Evolutionary conservation across 2,329 filamentous ascomycete genomes (phyloP).

Genomic region (Ceratocystis colombiana): DNA sequence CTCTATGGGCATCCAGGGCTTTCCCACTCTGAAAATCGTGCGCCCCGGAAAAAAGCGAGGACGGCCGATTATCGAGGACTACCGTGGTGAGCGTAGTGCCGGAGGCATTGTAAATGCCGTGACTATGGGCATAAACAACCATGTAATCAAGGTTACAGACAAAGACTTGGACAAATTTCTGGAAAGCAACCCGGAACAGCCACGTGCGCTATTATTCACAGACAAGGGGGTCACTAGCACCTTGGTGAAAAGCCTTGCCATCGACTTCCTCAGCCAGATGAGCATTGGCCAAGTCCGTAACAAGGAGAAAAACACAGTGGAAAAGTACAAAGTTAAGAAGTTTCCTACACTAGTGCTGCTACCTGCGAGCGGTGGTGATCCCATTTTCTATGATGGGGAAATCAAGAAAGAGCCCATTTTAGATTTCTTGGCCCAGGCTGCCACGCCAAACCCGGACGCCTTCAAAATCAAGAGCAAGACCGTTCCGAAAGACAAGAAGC

Average conservation of each 20-base stretch:
- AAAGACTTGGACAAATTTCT: slow-evolving; percentile 70
- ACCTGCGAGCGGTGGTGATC: slow-evolving; percentile 57
- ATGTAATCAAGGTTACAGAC: slow-evolving; percentile 72
- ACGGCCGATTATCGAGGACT: slow-evolving; percentile 78
- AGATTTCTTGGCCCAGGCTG: slow-evolving; percentile 70
- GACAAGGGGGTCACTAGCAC: slow-evolving; percentile 84
- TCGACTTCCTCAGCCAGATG: slow-evolving; percentile 78
- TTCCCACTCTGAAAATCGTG: slow-evolving; percentile 91
- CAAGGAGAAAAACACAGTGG: slow-evolving; percentile 63
- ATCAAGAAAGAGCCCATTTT: slow-evolving; percentile 76
- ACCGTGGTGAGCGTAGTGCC: slow-evolving; percentile 72
- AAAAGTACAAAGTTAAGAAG: slow-evolving; percentile 63
- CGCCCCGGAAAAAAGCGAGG: slow-evolving; percentile 67
- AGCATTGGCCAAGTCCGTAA: slow-evolving; percentile 71
- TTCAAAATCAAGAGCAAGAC: slow-evolving; percentile 35
- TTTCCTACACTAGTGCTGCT: slow-evolving; percentile 77
- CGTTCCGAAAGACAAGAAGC: slow-evolving; percentile 37
- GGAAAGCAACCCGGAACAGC: slow-evolving; percentile 50
- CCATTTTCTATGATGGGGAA: slow-evolving; percentile 67
- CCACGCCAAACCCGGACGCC: slow-evolving; percentile 68
- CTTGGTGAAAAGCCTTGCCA: slow-evolving; percentile 70
- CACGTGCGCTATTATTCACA: slow-evolving; percentile 86
- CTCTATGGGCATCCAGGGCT: slow-evolving; percentile 78
- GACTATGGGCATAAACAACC: slow-evolving; percentile 79
- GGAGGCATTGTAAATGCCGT: slow-evolving; percentile 81